phyloP scores from a whole-genome alignment of 2,329 filamentous ascomycete species.

The Neurospora crassa region DNA sequence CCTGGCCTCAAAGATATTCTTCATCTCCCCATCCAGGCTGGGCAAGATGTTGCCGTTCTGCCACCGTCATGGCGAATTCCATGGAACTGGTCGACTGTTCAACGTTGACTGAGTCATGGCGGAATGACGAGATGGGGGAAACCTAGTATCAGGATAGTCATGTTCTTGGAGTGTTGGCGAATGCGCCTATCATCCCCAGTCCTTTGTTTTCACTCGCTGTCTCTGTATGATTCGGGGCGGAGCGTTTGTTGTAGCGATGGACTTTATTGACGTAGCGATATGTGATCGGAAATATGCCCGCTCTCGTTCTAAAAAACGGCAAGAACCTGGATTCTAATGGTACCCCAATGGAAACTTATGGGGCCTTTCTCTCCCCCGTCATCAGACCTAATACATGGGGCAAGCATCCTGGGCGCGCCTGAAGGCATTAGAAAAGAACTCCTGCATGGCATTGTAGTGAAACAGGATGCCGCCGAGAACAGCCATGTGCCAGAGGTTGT shows the following conservation, averaged over 20 bases:
- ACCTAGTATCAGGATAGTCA: neutral
- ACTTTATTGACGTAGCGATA: neutral
- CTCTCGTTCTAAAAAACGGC: neutral
- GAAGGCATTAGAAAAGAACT: constrained; percentile 79
- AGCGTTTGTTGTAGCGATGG: neutral
- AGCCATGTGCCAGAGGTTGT: constrained; percentile 96
- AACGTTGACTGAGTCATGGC: too few relatives aligned
- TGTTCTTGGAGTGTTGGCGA: neutral
- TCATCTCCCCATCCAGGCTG: too few relatives aligned
- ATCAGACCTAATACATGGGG: constrained; percentile 35
- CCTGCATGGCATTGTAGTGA: constrained; percentile 92
- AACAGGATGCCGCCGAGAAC: constrained; percentile 95
- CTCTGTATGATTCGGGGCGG: neutral
- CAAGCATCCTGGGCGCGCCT: constrained; percentile 53
- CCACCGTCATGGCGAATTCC: too few relatives aligned
- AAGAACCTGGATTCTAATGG: neutral
- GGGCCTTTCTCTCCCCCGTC: neutral
- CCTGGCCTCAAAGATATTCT: neutral
- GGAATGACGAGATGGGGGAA: too few relatives aligned
- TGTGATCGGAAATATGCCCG: neutral
- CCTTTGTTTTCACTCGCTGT: neutral
- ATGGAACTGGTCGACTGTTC: too few relatives aligned
- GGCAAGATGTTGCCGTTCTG: too few relatives aligned
- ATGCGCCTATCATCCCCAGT: neutral
- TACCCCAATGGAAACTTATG: neutral